Percentiles rank a stretch among this genome's conserved stretches.
phyloP scores from a whole-genome alignment of 2,329 filamentous ascomycete genomes.

The Sporothrix schenckii region DNA sequence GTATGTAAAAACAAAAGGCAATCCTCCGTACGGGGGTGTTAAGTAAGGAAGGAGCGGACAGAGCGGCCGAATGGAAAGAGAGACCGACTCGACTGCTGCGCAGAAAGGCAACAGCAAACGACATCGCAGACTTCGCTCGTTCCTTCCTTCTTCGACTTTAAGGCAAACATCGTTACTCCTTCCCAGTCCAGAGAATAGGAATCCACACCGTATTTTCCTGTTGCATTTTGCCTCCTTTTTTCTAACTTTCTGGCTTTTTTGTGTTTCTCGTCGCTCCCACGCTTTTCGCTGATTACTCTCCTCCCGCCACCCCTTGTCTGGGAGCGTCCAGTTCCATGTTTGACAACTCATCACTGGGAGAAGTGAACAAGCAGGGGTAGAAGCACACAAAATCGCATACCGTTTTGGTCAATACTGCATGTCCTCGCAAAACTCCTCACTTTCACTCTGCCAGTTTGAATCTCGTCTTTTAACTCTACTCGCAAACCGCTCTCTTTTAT shows the following conservation, averaged over 20 bases:
- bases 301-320: slow-evolving; percentile 22
- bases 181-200: background rate
- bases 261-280: background rate
- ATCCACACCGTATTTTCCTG: slow-evolving; percentile 2
- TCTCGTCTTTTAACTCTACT: background rate
- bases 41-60: background rate
- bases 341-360: background rate
- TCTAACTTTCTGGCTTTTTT: background rate
- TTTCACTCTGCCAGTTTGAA: background rate
- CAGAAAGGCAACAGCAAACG: slow-evolving; percentile 6
- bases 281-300: background rate
- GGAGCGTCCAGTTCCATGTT: background rate
- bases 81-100: background rate
- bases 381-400: slow-evolving; percentile 3
- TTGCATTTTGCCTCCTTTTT: background rate
- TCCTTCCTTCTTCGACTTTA: background rate
- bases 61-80: background rate
- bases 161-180: background rate
- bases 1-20: slow-evolving; percentile 12
- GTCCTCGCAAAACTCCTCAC: background rate
- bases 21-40: slow-evolving; percentile 4
- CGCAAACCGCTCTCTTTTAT: slow-evolving; percentile 9
- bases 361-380: background rate
- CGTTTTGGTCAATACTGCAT: background rate
- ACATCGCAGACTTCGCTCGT: background rate